Conservation (phyloP, 1,284 basidiomycete species). For the Schizophyllum commune region DNA sequence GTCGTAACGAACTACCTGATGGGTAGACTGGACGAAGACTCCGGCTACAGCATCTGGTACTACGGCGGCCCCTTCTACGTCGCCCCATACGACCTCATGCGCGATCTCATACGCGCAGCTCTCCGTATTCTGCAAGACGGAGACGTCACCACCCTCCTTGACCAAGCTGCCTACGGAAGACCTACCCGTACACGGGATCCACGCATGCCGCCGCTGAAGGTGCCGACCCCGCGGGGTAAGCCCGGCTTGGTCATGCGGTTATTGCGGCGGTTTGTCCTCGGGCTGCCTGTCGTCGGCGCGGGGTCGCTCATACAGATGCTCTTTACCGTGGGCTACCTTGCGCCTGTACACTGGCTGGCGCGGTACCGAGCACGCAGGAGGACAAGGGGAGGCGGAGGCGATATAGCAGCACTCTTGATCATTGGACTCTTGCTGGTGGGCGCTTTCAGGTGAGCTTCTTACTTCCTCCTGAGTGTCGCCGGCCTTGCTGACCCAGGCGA, state of each 20-base stretch:
- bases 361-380: constrained; percentile 50
- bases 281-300: constrained; percentile 69
- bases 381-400: constrained; percentile 45
- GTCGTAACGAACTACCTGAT: constrained; percentile 64
- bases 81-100: constrained; percentile 51
- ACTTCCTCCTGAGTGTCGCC: constrained; percentile 3
- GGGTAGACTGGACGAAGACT: constrained; percentile 14
- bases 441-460: constrained; percentile 43
- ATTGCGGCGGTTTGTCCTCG: constrained; percentile 60
- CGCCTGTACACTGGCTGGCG: constrained; percentile 59
- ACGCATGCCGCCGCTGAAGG: constrained; percentile 11
- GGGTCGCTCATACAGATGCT: constrained; percentile 69
- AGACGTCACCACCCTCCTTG: constrained; percentile 32
- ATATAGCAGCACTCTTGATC: constrained; percentile 58
- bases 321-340: constrained; percentile 49
- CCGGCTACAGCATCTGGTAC: constrained; percentile 22
- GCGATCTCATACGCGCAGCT: constrained; percentile 56
- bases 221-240: constrained; percentile 16
- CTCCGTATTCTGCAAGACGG: constrained; percentile 59
- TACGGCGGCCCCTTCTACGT: constrained; percentile 41
- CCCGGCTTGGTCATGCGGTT: constrained; percentile 47
- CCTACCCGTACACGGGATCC: constrained; percentile 8
- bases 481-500: constrained; percentile 3
- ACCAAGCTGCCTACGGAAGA: constrained; percentile 25
- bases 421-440: constrained; percentile 57